Evolutionary conservation across 768 basidiomycete species (phyloP).

Genomic region (Clitopilus hobsonii): DNA sequence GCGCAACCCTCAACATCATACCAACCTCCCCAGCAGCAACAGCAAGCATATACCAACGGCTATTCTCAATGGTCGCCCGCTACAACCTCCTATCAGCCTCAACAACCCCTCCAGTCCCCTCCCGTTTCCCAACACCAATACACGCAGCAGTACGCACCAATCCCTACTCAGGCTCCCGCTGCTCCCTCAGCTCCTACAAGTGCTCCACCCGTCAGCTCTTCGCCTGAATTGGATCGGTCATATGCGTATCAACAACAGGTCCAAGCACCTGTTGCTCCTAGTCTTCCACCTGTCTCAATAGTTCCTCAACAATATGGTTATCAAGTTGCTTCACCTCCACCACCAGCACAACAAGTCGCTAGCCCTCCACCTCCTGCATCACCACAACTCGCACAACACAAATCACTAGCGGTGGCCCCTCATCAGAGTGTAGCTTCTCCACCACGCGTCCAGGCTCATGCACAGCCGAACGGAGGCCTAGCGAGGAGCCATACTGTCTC

Average conservation of each 20-base stretch:
- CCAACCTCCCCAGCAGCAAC: conserved; percentile 17
- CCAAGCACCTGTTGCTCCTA: neutral
- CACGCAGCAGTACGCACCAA: neutral
- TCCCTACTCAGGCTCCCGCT: neutral
- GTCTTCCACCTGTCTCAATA: neutral
- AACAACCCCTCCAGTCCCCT: conserved; percentile 6
- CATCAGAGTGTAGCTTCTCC: conserved; percentile 8
- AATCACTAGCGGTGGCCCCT: conserved; percentile 3
- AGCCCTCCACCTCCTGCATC: conserved; percentile 14
- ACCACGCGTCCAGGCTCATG: conserved; percentile 12
- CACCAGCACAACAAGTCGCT: neutral
- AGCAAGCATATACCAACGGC: conserved; percentile 10
- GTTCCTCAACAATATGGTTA: neutral
- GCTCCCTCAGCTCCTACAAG: neutral
- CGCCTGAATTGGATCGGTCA: neutral
- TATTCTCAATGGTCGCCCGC: conserved; percentile 31
- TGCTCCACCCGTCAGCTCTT: neutral
- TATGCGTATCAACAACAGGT: neutral
- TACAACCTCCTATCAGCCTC: conserved; percentile 5
- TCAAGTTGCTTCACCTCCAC: neutral
- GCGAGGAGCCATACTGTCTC: neutral
- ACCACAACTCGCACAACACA: conserved; percentile 15
- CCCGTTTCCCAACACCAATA: neutral
- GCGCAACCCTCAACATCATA: conserved; percentile 23
- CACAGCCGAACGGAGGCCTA: conserved; percentile 14